A percentile compares a stretch with the other conserved stretches of the same genome.
Conservation (phyloP, 768 basidiomycete species). For the Termitomyces sp. region DNA sequence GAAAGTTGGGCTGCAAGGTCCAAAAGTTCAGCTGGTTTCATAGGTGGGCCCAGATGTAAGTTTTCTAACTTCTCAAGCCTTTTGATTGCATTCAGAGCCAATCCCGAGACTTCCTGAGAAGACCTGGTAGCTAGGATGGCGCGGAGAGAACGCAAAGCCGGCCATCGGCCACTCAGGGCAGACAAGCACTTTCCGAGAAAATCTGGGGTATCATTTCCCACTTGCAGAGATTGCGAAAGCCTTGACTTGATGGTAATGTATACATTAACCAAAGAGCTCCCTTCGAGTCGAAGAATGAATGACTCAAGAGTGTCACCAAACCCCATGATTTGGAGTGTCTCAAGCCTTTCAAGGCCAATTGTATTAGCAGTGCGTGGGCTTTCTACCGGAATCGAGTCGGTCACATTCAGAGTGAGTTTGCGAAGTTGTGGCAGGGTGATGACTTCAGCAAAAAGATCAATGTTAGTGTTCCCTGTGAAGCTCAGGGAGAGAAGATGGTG, state of each 20-base stretch:
- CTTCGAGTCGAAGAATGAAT: neutral
- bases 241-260: neutral
- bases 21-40: neutral
- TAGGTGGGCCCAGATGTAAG: neutral
- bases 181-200: neutral
- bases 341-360: neutral
- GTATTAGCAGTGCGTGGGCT: neutral
- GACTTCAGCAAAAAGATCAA: neutral
- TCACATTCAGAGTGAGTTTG: neutral
- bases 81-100: neutral
- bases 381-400: neutral
- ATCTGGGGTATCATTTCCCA: neutral
- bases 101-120: neutral
- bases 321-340: neutral
- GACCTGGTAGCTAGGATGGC: neutral
- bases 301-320: neutral
- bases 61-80: neutral
- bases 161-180: neutral
- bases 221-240: neutral
- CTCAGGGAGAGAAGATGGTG: neutral
- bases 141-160: neutral
- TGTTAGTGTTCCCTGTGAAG: neutral
- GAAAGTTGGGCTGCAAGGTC: neutral
- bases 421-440: slow-evolving; percentile 1
- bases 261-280: neutral